A percentile compares a stretch with the other conserved stretches of the same genome.
Evolutionary conservation across 495 filamentous ascomycete species (phyloP).

Genomic region (Cladorrhinum samala): DNA sequence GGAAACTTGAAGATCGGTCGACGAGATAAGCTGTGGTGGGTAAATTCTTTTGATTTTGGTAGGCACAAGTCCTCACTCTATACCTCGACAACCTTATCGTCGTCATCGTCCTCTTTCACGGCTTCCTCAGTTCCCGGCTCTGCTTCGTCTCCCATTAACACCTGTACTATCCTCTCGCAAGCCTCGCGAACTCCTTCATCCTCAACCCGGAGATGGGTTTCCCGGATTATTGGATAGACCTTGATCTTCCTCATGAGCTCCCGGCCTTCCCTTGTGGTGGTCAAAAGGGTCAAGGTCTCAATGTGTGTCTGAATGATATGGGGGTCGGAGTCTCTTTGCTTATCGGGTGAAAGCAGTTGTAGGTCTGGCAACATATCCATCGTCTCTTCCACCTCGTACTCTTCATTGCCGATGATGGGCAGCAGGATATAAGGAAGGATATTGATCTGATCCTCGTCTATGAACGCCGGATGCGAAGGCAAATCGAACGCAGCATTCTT

Average conservation of each 20-base stretch:
- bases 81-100: constrained; percentile 41
- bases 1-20: too few species aligned
- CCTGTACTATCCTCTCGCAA: constrained; percentile 84
- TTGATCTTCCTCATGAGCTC: constrained; percentile 66
- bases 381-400: constrained; percentile 68
- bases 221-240: constrained; percentile 83
- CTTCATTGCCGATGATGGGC: constrained; percentile 53
- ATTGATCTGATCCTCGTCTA: constrained; percentile 64
- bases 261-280: constrained; percentile 68
- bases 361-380: constrained; percentile 77
- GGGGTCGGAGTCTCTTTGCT: constrained; percentile 68
- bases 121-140: constrained; percentile 53
- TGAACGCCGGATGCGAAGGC: constrained; percentile 59
- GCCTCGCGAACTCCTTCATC: constrained; percentile 77
- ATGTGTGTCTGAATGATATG: constrained; percentile 77
- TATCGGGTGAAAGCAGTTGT: constrained; percentile 81
- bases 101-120: constrained; percentile 32
- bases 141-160: constrained; percentile 80
- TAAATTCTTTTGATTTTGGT: too few species aligned
- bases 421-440: constrained; percentile 82
- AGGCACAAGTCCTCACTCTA: too few species aligned
- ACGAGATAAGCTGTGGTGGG: too few species aligned
- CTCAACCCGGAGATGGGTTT: constrained; percentile 72
- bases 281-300: constrained; percentile 78
- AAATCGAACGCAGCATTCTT: constrained; percentile 80